phyloP scores from a whole-genome alignment of 73 alveolate genomes.

The Paramecium sexaurelia region DNA sequence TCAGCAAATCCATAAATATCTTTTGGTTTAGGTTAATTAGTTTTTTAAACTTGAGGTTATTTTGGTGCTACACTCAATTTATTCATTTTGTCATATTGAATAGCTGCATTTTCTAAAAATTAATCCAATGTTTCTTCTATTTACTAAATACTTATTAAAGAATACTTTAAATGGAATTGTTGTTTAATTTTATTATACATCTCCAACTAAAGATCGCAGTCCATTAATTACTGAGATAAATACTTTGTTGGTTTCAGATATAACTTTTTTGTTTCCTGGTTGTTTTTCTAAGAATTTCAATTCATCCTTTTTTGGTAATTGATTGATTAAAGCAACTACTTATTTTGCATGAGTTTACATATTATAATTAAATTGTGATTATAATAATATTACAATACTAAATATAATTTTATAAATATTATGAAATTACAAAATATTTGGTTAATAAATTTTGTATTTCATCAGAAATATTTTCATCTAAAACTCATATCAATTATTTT shows the following conservation, averaged over 20 bases:
- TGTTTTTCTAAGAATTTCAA: not conserved
- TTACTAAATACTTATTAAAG: not conserved
- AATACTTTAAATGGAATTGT: not conserved
- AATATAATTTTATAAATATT: not conserved
- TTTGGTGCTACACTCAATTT: not conserved
- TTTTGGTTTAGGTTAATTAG: conserved; percentile 45
- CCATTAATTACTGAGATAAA: conserved; percentile 9
- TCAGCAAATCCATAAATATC: conserved; percentile 36
- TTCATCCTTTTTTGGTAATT: not conserved
- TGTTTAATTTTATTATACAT: not conserved
- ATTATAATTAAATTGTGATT: conserved; percentile 34
- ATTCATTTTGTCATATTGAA: not conserved
- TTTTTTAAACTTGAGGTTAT: not conserved
- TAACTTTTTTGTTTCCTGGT: conserved; percentile 11
- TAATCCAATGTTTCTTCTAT: conserved; percentile 36
- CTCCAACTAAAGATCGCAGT: not conserved
- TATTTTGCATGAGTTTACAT: conserved; percentile 45
- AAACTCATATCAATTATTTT: too few species aligned
- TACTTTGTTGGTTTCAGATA: not conserved
- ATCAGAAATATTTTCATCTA: too few species aligned
- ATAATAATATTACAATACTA: not conserved
- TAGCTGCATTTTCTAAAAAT: conserved; percentile 37
- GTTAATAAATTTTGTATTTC: too few species aligned
- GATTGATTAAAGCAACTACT: not conserved
- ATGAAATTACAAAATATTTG: not conserved